Evolutionary conservation across 2,329 filamentous ascomycete species (phyloP).

Genomic region (Chaetomiaceae sp.): DNA sequence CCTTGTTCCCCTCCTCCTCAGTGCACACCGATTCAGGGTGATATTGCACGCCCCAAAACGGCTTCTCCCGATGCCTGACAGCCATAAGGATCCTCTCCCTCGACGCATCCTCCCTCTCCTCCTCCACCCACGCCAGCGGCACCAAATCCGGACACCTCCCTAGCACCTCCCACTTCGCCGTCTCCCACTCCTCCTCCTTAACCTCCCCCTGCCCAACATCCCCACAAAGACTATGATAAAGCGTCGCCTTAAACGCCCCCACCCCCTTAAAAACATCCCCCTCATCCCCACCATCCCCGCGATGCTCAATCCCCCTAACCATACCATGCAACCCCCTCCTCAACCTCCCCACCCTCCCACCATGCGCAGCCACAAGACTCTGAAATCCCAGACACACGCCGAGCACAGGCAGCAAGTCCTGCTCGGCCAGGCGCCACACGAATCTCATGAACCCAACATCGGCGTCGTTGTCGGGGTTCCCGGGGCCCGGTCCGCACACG

Average conservation of each 20-base stretch:
- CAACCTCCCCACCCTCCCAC: slow-evolving; percentile 61
- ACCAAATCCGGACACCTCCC: slow-evolving; percentile 39
- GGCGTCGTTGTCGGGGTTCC: slow-evolving; percentile 63
- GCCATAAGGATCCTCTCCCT: slow-evolving; percentile 67
- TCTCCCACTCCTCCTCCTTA: slow-evolving; percentile 33
- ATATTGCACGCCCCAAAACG: slow-evolving; percentile 85
- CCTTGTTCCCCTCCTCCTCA: slow-evolving; percentile 55
- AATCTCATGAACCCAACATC: slow-evolving; percentile 79
- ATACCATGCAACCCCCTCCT: slow-evolving; percentile 77
- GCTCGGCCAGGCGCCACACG: slow-evolving; percentile 64
- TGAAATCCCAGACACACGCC: slow-evolving; percentile 91
- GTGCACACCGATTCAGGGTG: slow-evolving; percentile 89
- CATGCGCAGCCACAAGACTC: slow-evolving; percentile 66
- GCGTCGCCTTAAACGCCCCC: slow-evolving; percentile 60
- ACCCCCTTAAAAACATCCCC: slow-evolving; percentile 63
- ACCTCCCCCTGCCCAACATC: slow-evolving; percentile 48
- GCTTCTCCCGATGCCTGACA: slow-evolving; percentile 60
- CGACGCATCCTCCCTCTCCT: slow-evolving; percentile 34
- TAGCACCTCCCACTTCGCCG: slow-evolving; percentile 37
- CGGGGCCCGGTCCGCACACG: slow-evolving; percentile 86
- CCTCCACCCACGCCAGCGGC: slow-evolving; percentile 60
- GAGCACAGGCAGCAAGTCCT: slow-evolving; percentile 66
- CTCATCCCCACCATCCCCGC: slow-evolving; percentile 21
- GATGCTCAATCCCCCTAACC: slow-evolving; percentile 62
- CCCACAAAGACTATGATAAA: slow-evolving; percentile 66